A percentile compares a stretch with the other conserved stretches of the same genome.
Conservation (phyloP, 2,329 filamentous ascomycete species). For the Phyllosticta citrichinensis region DNA sequence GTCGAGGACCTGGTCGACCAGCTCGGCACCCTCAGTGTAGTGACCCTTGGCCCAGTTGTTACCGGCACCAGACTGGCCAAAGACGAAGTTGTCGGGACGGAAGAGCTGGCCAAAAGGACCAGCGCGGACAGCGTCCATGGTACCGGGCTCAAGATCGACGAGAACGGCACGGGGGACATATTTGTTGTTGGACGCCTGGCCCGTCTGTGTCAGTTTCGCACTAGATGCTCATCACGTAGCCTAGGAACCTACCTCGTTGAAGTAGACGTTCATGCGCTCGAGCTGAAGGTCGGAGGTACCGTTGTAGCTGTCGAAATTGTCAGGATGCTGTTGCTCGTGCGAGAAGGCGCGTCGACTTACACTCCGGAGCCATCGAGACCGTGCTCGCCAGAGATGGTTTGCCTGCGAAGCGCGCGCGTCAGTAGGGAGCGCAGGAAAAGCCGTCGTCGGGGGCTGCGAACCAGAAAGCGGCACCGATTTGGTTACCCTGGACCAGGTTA, state of each 20-base stretch:
- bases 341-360: conserved; percentile 47
- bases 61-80: conserved; percentile 97
- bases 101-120: conserved; percentile 98
- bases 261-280: conserved; percentile 99
- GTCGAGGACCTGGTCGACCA: conserved; percentile 95
- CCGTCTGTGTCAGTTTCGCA: not conserved
- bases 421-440: conserved; percentile 10
- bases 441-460: conserved; percentile 35
- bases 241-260: conserved; percentile 64
- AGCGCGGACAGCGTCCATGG: conserved; percentile 98
- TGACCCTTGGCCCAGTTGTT: conserved; percentile 99
- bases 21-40: conserved; percentile 98
- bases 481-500: conserved; percentile 70
- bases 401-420: conserved; percentile 25
- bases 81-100: conserved; percentile 99
- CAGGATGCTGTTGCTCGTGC: not conserved
- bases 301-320: conserved; percentile 62
- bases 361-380: conserved; percentile 95
- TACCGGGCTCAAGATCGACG: conserved; percentile 98
- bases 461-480: conserved; percentile 99
- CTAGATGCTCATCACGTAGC: not conserved
- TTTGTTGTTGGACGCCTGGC: conserved; percentile 90
- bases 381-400: conserved; percentile 59
- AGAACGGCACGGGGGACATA: conserved; percentile 98
- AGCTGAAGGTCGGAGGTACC: conserved; percentile 97